Percentiles rank a stretch among this genome's conserved stretches.
Evolutionary conservation across 2,329 filamentous ascomycete species (phyloP).

Genomic region (Aspergillus eucalypticola): DNA sequence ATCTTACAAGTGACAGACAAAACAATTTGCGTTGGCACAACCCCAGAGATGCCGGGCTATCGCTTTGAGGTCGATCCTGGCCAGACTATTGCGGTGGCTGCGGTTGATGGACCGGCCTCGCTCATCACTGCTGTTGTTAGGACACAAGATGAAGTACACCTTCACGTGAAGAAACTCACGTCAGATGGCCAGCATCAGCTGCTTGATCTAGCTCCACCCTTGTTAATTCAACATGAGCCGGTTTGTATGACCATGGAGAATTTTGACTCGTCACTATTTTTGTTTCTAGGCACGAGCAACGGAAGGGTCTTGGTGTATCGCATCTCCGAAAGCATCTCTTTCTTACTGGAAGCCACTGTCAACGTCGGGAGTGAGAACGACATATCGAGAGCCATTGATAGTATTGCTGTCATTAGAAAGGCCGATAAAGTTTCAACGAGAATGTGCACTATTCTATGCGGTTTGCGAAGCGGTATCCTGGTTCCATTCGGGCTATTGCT

Average conservation of each 20-base stretch:
- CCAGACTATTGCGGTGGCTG: conserved; percentile 32
- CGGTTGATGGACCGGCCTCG: conserved; percentile 31
- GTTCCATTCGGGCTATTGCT: conserved; percentile 38
- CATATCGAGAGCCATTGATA: conserved; percentile 40
- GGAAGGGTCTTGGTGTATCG: conserved; percentile 38
- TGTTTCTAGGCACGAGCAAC: conserved; percentile 45
- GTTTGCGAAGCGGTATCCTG: conserved; percentile 48
- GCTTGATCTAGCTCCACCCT: conserved; percentile 23
- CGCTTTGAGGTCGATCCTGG: conserved; percentile 24
- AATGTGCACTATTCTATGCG: conserved; percentile 42
- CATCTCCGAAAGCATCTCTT: conserved; percentile 24
- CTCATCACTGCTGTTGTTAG: conserved; percentile 32
- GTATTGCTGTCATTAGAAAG: conserved; percentile 31
- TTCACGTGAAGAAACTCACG: conserved; percentile 31
- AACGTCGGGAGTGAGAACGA: conserved; percentile 24
- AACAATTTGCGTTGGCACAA: conserved; percentile 35
- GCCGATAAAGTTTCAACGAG: conserved; percentile 11
- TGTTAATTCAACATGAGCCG: conserved; percentile 37
- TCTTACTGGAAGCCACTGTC: conserved; percentile 28
- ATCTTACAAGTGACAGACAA: conserved; percentile 47
- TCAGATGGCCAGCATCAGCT: conserved; percentile 21
- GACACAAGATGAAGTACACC: conserved; percentile 24
- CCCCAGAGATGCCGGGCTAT: conserved; percentile 24
- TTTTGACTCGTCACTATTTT: conserved; percentile 27
- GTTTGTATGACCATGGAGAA: conserved; percentile 37